Conservation (phyloP, 352 stramenopile species). For the Pythium folliculosum region DNA sequence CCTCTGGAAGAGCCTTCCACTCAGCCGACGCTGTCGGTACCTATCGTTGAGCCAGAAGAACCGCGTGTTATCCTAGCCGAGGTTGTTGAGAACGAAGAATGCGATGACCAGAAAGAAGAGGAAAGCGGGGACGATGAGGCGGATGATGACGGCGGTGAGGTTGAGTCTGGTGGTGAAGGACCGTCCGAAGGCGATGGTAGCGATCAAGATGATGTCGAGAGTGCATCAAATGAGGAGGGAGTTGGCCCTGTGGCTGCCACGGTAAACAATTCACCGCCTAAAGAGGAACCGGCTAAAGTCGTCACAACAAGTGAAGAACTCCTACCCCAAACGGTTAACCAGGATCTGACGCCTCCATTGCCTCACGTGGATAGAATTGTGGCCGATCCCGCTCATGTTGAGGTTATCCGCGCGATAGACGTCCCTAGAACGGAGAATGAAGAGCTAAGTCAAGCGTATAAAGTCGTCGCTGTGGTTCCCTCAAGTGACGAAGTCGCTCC, state of each 20-base stretch:
- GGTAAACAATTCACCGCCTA: background rate
- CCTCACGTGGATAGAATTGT: background rate
- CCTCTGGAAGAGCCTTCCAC: background rate
- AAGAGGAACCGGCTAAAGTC: background rate
- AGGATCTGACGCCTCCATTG: background rate
- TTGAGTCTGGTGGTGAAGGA: background rate
- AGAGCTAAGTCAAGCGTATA: background rate
- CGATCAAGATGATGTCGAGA: background rate
- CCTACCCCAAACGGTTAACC: background rate
- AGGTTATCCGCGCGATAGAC: background rate
- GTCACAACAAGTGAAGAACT: background rate
- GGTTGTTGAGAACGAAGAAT: background rate
- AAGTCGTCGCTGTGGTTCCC: background rate
- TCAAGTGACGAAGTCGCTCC: background rate
- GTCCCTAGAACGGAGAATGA: background rate
- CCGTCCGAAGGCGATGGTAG: background rate
- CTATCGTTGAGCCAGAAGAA: background rate
- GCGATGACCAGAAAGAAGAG: background rate
- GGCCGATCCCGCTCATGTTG: background rate
- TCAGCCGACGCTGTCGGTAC: background rate
- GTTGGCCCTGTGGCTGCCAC: too few species aligned
- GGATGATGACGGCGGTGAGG: background rate
- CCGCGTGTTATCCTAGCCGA: background rate
- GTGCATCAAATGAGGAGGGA: background rate
- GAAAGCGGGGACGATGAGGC: background rate